phyloP scores from a whole-genome alignment of 139 green algal species.

The Chlamydomonas schloesseri region DNA sequence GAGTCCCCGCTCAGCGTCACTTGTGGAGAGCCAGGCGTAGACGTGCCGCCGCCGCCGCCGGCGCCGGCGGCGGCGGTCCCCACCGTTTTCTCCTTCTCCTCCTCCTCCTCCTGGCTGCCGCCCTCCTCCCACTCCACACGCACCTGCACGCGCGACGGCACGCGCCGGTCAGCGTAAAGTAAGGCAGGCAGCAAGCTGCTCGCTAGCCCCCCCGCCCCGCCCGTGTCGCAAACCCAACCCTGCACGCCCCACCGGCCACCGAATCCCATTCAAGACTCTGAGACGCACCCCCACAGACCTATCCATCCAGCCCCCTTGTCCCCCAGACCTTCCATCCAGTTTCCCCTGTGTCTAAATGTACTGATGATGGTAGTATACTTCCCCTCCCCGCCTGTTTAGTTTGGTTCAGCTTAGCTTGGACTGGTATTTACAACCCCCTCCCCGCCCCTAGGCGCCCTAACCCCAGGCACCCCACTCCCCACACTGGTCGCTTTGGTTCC shows the following conservation, averaged over 20 bases:
- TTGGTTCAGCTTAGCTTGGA: too few relatives aligned
- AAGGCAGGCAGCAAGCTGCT: neutral
- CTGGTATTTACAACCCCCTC: too few relatives aligned
- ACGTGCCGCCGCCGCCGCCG: neutral
- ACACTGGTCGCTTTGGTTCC: neutral
- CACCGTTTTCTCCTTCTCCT: neutral
- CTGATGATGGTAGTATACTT: neutral
- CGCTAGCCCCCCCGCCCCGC: neutral
- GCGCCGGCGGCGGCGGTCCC: neutral
- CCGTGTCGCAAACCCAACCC: too few relatives aligned
- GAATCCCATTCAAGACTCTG: too few relatives aligned
- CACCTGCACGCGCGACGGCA: too few relatives aligned
- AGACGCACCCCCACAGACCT: too few relatives aligned
- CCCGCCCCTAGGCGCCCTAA: neutral
- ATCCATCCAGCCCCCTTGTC: too few relatives aligned
- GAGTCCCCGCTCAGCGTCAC: slow-evolving; percentile 11
- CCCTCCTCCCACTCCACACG: slow-evolving; percentile 28
- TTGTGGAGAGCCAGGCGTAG: neutral
- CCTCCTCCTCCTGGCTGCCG: neutral
- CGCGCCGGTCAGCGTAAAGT: neutral
- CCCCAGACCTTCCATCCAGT: too few relatives aligned
- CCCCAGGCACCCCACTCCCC: neutral
- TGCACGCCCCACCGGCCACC: too few relatives aligned
- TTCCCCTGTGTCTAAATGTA: too few relatives aligned
- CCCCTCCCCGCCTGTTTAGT: too few relatives aligned